phyloP scores from a whole-genome alignment of 495 filamentous ascomycete species.

The Penicillium ochrochloron region DNA sequence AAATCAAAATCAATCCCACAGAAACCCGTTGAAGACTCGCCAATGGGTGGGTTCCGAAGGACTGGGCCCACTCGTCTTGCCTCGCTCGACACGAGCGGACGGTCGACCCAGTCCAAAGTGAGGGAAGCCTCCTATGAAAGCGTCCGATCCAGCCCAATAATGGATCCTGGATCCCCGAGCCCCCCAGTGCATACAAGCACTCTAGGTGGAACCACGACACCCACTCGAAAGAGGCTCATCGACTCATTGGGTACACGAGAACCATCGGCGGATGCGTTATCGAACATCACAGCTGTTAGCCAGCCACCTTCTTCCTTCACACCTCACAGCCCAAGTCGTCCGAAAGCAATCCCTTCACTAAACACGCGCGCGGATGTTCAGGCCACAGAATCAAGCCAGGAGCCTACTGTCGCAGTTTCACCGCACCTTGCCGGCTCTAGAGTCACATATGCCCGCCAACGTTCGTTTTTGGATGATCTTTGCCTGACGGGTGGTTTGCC shows the following conservation, averaged over 20 bases:
- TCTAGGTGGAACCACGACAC: constrained; percentile 17
- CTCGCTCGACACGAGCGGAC: background rate
- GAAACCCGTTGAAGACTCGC: background rate
- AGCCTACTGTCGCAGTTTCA: constrained; percentile 21
- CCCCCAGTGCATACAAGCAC: background rate
- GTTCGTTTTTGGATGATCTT: constrained; percentile 61
- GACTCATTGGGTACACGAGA: constrained; percentile 37
- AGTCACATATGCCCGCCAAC: constrained; percentile 66
- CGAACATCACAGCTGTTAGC: constrained; percentile 14
- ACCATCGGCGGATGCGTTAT: constrained; percentile 8
- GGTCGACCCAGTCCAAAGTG: background rate
- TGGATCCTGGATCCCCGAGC: background rate
- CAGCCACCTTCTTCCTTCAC: constrained; percentile 15
- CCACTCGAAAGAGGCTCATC: constrained; percentile 41
- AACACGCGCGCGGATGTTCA: constrained; percentile 11
- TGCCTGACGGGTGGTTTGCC: constrained; percentile 19
- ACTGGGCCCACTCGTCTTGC: background rate
- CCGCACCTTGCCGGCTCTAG: constrained; percentile 43
- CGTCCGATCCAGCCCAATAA: background rate
- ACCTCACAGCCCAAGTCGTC: constrained; percentile 16
- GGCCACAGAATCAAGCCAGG: constrained; percentile 18
- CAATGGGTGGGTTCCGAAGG: background rate
- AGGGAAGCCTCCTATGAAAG: background rate
- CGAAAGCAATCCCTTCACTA: background rate
- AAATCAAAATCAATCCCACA: background rate